Base-by-base conservation (phyloP, 495 filamentous ascomycete genomes). In the Annulohypoxylon moriforme region DNA sequence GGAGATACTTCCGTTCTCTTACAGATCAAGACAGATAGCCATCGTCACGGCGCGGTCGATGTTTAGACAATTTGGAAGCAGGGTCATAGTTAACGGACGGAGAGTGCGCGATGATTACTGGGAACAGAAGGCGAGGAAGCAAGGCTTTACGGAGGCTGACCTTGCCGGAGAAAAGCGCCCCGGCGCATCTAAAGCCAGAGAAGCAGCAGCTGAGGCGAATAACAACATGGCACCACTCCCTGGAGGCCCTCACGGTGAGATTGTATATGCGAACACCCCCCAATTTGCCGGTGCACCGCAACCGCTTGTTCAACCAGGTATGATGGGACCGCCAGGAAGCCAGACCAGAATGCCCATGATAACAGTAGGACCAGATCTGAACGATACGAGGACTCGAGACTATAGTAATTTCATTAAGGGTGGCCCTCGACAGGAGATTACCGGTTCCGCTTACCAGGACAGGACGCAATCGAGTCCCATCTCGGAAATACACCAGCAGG, bases 21-120 rank as follows among this genome's bases (percentile, higher is more conserved):
- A 99, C 75, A 89, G 96, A 20, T 99, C 96, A 6, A 91, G 96
- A 42, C 96, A 99, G 81, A 99, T 98, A 66, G 96, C 96, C 25
- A 98, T 99, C 64, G 96, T 99, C 29, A 98, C 96, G 3, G 96
- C 96, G n/a, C 90, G 92, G 68, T 98, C 96, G 50, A 99, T 99
- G 96, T 99, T 98, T 78, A 91, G 96, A 16, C 96, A 99, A 79
- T 99, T 99, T 77, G 96, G 96, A n/a, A 97, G 94, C 74, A 86
- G 96, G 59, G 91, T 99, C 38, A 96, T 99, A 64, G 88, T 91
- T 4, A 91, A 93, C 75, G 96, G 96, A 11, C 85, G 94, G 66
- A 88, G 96, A 10, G 96, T 99, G 34, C 90, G 95, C 31, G 96
- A 99, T 81, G 96, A 99, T 78, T 98, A 99, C 77, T 98, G 96